Conservation (phyloP, 176 grass and related monocot species). For the Eragrostis curvula region DNA sequence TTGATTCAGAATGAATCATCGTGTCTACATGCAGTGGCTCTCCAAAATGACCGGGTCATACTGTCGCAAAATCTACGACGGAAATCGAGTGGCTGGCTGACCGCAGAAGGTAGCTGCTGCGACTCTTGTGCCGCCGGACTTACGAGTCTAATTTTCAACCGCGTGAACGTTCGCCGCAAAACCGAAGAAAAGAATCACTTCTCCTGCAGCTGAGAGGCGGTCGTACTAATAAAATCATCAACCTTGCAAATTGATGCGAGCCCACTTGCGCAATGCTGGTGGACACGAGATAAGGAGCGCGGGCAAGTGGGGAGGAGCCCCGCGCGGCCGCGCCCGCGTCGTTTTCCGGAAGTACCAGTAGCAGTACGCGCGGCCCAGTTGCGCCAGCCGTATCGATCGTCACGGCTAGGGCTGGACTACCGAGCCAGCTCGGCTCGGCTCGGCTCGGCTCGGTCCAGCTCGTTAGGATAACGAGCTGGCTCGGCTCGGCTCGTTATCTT, state of each 20-base stretch:
- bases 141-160: not conserved
- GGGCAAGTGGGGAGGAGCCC: not conserved
- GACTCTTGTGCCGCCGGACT: not conserved
- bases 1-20: not conserved
- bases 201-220: not conserved
- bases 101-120: not conserved
- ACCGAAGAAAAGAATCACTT: not conserved
- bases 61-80: not conserved
- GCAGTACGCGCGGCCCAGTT: not conserved
- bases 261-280: conserved; percentile 1
- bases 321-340: not conserved
- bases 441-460: too few species aligned
- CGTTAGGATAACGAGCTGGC: too few species aligned
- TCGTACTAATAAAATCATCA: not conserved
- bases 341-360: not conserved
- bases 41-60: not conserved
- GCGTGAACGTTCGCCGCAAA: not conserved
- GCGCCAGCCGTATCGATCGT: not conserved
- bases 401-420: too few species aligned
- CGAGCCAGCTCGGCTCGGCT: too few species aligned
- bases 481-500: too few species aligned
- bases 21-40: too few species aligned
- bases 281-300: not conserved
- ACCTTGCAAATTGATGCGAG: not conserved
- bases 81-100: not conserved